These are phyloP conservation scores for Eleusine indica DNA, from an alignment of 176 grass and related monocot genomes.

Conservation along the genomic window DNA sequence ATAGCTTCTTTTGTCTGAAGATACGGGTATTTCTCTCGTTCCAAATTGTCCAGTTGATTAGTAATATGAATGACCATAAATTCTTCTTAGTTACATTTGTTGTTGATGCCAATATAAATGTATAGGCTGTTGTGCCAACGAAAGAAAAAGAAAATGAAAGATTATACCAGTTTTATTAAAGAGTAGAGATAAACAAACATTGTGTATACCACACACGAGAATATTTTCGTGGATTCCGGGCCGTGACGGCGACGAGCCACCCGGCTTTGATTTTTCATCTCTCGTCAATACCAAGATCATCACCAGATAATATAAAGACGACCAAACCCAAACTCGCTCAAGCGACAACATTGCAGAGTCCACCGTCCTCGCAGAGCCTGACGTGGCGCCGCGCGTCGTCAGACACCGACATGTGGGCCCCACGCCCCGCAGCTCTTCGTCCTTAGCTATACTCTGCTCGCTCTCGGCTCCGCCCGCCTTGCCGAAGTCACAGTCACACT, in stretches of 20 bases:
- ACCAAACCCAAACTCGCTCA: neutral
- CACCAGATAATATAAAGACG: neutral
- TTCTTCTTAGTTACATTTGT: too few relatives aligned
- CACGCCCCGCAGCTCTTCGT: neutral
- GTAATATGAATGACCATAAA: too few relatives aligned
- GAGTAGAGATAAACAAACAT: too few relatives aligned
- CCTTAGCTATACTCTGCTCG: neutral
- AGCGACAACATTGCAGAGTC: neutral
- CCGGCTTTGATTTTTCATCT: neutral
- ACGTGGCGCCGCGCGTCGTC: slow-evolving; percentile 32
- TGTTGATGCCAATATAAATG: too few relatives aligned
- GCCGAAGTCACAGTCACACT: neutral
- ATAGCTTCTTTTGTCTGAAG: too few relatives aligned
- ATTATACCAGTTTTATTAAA: too few relatives aligned
- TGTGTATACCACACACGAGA: too few relatives aligned
- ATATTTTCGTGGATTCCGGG: neutral
- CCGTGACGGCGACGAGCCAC: neutral
- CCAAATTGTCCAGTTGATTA: too few relatives aligned
- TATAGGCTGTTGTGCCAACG: too few relatives aligned
- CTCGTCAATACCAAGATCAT: neutral
- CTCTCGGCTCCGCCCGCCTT: neutral
- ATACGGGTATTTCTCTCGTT: too few relatives aligned
- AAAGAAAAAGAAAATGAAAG: too few relatives aligned
- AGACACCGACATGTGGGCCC: slow-evolving; percentile 18
- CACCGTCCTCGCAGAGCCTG: neutral